These are phyloP conservation scores for Citrus australasica DNA, from an alignment of 345 rosid genomes.

Conservation along the genomic window DNA sequence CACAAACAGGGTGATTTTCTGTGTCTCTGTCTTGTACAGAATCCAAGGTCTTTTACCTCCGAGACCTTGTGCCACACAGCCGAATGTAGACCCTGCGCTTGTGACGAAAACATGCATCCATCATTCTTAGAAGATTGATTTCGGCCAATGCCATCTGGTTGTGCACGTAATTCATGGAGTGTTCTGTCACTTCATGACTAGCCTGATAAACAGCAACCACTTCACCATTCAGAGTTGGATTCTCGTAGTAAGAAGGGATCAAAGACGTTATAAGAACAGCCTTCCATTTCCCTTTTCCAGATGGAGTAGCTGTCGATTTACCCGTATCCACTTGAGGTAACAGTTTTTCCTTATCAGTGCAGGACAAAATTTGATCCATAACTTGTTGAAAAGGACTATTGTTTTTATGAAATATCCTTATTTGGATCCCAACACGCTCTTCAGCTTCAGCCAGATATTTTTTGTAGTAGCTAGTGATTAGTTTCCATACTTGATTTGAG, in stretches of 20 bases:
- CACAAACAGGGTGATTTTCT: slow-evolving; percentile 24
- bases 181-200: slow-evolving; percentile 32
- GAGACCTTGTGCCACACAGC: slow-evolving; percentile 33
- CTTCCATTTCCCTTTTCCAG: background rate
- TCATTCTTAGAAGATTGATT: slow-evolving; percentile 34
- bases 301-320: background rate
- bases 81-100: slow-evolving; percentile 39
- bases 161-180: slow-evolving; percentile 23
- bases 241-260: background rate
- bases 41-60: slow-evolving; percentile 31
- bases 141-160: slow-evolving; percentile 34
- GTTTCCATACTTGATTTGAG: slow-evolving; percentile 8
- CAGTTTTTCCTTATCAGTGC: slow-evolving; percentile 4
- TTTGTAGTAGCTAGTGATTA: slow-evolving; percentile 5
- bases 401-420: background rate
- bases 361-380: slow-evolving; percentile 13
- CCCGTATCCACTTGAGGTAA: slow-evolving; percentile 1
- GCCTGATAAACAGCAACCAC: slow-evolving; percentile 34
- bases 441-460: slow-evolving; percentile 2
- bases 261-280: slow-evolving; percentile 10
- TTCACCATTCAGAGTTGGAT: slow-evolving; percentile 24
- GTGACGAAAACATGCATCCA: slow-evolving; percentile 29
- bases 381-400: background rate
- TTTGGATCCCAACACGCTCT: slow-evolving; percentile 8
- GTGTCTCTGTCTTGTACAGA: slow-evolving; percentile 21